phyloP scores from a whole-genome alignment of 768 basidiomycete species.

The Austroboletus eburneus region DNA sequence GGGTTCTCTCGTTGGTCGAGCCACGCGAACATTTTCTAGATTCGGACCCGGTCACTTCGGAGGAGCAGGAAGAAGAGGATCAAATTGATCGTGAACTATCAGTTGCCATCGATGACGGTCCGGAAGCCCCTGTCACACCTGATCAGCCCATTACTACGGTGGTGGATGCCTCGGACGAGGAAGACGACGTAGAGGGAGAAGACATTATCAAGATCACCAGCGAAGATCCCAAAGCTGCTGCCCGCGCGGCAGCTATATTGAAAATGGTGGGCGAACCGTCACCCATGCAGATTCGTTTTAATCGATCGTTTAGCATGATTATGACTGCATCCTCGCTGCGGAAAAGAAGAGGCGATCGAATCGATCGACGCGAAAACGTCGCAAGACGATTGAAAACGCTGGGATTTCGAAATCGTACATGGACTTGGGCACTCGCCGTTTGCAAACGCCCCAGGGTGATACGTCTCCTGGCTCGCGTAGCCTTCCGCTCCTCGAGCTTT shows the following conservation, averaged over 20 bases:
- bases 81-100: conserved; percentile 37
- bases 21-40: background rate
- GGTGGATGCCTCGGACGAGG: conserved; percentile 22
- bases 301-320: conserved; percentile 60
- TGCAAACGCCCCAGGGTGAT: conserved; percentile 8
- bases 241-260: conserved; percentile 88
- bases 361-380: conserved; percentile 35
- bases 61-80: conserved; percentile 30
- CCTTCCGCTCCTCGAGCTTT: conserved; percentile 30
- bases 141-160: conserved; percentile 2
- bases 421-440: conserved; percentile 8
- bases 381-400: conserved; percentile 32
- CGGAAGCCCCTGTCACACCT: background rate
- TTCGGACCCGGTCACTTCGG: conserved; percentile 15
- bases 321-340: conserved; percentile 63
- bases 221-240: conserved; percentile 81
- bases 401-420: conserved; percentile 27
- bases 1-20: conserved; percentile 1
- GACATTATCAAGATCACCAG: conserved; percentile 79
- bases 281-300: background rate
- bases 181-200: conserved; percentile 35
- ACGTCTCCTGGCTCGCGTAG: conserved; percentile 30
- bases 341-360: conserved; percentile 23
- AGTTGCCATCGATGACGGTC: conserved; percentile 22
- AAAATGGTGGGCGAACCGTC: conserved; percentile 56